Conservation (phyloP, 768 basidiomycete genomes). For the Brasilioporus rufonigricans region DNA sequence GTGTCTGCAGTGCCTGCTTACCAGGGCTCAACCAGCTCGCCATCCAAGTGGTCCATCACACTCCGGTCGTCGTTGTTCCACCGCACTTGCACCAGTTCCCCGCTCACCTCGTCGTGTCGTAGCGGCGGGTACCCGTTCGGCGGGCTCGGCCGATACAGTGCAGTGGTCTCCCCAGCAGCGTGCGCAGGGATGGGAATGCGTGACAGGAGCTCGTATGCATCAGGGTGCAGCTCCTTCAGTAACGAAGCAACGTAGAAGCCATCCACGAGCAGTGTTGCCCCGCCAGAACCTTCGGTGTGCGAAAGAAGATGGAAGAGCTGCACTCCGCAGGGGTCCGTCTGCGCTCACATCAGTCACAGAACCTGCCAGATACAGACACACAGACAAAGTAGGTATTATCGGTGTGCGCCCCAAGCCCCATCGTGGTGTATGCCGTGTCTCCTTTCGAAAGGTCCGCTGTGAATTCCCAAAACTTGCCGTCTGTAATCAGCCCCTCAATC, state of each 20-base stretch:
- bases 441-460: conserved; percentile 88
- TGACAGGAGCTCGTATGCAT: conserved; percentile 67
- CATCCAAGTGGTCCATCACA: conserved; percentile 60
- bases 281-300: conserved; percentile 77
- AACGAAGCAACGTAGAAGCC: conserved; percentile 90
- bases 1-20: conserved; percentile 20
- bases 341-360: conserved; percentile 12
- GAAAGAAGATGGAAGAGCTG: conserved; percentile 95
- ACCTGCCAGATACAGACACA: conserved; percentile 1
- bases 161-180: conserved; percentile 74
- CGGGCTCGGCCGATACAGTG: conserved; percentile 58
- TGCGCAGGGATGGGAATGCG: conserved; percentile 73
- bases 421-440: conserved; percentile 90
- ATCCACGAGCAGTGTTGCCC: conserved; percentile 90
- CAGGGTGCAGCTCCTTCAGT: conserved; percentile 69
- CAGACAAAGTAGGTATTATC: conserved; percentile 58
- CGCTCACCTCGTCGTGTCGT: conserved; percentile 56
- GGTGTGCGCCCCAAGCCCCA: conserved; percentile 84
- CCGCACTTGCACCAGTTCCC: conserved; percentile 70
- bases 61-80: conserved; percentile 97
- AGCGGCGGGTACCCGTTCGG: conserved; percentile 67
- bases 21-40: conserved; percentile 74
- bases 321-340: conserved; percentile 94
- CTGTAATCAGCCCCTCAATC: conserved; percentile 48
- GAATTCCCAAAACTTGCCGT: conserved; percentile 97